A percentile compares a stretch with the other conserved stretches of the same genome.
Evolutionary conservation across 1,284 basidiomycete species (phyloP).

Genomic region (Trichosporon sp.): DNA sequence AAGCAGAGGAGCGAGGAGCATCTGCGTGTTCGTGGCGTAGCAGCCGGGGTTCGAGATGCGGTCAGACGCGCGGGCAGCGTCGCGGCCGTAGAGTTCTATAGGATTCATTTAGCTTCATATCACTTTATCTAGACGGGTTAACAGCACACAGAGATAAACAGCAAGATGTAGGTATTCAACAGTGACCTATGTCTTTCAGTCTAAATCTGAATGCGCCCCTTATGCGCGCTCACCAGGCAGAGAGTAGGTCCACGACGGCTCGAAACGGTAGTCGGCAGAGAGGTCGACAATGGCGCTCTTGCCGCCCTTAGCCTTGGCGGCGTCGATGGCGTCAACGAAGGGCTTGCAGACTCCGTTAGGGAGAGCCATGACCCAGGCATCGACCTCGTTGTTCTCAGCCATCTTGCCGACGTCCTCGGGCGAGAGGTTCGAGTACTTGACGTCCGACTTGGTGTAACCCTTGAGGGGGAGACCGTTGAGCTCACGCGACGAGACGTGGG

Average conservation of each 20-base stretch:
- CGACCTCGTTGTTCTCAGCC: conserved; percentile 84
- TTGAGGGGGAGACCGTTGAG: conserved; percentile 79
- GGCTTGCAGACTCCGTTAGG: conserved; percentile 97
- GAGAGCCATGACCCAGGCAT: conserved; percentile 97
- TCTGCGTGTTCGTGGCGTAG: conserved; percentile 90
- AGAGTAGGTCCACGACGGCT: conserved; percentile 93
- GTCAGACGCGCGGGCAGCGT: conserved; percentile 68
- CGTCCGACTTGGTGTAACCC: conserved; percentile 76
- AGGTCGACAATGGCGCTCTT: conserved; percentile 82
- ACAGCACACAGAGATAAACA: conserved; percentile 17
- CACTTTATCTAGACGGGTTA: conserved; percentile 25
- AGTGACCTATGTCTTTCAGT: background rate
- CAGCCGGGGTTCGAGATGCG: conserved; percentile 97
- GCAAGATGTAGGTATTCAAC: conserved; percentile 13
- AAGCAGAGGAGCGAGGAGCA: conserved; percentile 87
- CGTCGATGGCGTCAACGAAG: conserved; percentile 93
- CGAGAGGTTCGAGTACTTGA: conserved; percentile 80
- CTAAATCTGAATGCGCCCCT: background rate
- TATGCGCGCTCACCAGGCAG: conserved; percentile 75
- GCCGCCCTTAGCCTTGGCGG: conserved; percentile 63
- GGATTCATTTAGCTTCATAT: conserved; percentile 37
- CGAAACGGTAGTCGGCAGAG: conserved; percentile 93
- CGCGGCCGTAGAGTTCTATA: conserved; percentile 85
- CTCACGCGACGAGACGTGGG: conserved; percentile 95
- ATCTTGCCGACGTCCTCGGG: conserved; percentile 76